A percentile compares a stretch with the other conserved stretches of the same genome.
These are phyloP conservation scores for Letharia lupina DNA, from an alignment of 495 filamentous ascomycete genomes.

Conservation along the genomic window DNA sequence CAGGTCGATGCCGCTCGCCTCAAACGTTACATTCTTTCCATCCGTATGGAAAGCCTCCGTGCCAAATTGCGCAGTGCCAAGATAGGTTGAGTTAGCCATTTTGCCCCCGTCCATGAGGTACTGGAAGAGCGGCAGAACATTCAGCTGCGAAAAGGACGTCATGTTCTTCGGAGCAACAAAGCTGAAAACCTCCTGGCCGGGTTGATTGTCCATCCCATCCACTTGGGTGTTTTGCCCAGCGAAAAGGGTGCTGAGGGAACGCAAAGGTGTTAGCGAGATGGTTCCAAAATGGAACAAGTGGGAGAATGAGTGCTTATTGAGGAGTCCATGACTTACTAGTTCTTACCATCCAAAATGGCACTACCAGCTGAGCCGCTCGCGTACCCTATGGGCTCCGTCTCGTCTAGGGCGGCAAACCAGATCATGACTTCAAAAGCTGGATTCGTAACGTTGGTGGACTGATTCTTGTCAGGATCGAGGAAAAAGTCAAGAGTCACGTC, in stretches of 20 bases:
- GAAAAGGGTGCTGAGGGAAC: background rate
- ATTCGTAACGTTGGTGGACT: slow-evolving; percentile 26
- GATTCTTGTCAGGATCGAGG: slow-evolving; percentile 31
- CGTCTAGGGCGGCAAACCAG: slow-evolving; percentile 33
- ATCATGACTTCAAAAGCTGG: slow-evolving; percentile 41
- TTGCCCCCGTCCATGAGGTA: background rate
- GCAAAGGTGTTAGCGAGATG: background rate
- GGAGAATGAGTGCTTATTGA: background rate
- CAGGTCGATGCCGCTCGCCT: background rate
- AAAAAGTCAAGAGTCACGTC: slow-evolving; percentile 44
- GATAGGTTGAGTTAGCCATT: background rate
- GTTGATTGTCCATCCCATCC: background rate
- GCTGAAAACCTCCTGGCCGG: slow-evolving; percentile 2
- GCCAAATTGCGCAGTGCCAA: background rate
- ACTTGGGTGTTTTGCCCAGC: background rate
- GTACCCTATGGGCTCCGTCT: slow-evolving; percentile 30
- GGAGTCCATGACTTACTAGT: background rate
- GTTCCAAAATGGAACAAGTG: background rate
- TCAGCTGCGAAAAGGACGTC: background rate
- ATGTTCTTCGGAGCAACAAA: slow-evolving; percentile 2
- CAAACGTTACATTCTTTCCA: background rate
- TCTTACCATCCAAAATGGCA: background rate
- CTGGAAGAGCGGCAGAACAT: slow-evolving; percentile 1
- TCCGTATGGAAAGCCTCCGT: background rate
- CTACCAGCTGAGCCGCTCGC: background rate